Conservation (phyloP, 164 flowering plant species). For the Magnolia kwangsiensis region DNA sequence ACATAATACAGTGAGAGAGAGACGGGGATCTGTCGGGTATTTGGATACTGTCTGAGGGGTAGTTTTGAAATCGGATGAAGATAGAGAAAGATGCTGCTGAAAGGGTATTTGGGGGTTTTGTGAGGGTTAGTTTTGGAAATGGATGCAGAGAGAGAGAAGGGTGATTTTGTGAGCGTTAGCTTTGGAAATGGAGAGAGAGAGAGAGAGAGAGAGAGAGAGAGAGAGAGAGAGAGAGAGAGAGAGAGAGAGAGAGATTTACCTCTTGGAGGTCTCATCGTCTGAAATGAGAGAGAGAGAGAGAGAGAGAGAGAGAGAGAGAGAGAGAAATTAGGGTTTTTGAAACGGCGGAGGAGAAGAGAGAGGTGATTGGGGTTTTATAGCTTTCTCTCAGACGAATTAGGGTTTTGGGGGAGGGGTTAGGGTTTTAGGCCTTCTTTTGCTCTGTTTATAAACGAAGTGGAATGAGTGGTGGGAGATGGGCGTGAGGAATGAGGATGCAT, state of each 20-base stretch:
- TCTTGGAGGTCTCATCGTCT: constrained; percentile 28
- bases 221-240: background rate
- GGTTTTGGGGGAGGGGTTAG: constrained; percentile 1
- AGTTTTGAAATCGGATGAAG: background rate
- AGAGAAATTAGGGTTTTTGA: background rate
- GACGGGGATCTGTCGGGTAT: background rate
- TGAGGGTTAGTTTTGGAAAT: no score
- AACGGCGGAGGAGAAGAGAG: background rate
- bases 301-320: background rate
- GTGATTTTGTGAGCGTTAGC: no score
- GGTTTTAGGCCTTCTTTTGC: no score
- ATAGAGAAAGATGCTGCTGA: no score
- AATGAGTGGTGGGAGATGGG: no score
- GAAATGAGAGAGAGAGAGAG: background rate
- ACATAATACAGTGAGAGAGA: background rate
- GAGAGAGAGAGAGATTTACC: constrained; percentile 6
- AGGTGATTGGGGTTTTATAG: background rate
- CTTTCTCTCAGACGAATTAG: background rate
- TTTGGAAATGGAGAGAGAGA: no score
- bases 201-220: no score
- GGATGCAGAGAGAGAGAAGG: no score
- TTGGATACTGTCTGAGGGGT: background rate
- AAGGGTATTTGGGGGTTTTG: no score
- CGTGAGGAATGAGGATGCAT: no score
- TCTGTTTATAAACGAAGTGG: no score